phyloP scores from a whole-genome alignment of 768 basidiomycete species.

The Daedaleopsis sinensis region DNA sequence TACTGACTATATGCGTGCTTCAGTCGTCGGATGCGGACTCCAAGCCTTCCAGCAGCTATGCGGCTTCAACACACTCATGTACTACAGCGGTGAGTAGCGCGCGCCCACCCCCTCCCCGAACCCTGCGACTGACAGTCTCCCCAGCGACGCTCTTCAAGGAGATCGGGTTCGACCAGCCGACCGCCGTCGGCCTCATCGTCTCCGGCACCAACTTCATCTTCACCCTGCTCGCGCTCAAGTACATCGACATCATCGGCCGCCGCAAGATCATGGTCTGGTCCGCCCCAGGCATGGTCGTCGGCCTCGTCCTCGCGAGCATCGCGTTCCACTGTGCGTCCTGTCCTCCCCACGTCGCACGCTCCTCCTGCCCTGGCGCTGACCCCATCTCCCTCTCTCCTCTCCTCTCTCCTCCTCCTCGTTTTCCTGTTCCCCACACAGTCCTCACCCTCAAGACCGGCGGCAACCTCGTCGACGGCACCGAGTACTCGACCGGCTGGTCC shows the following conservation, averaged over 20 bases:
- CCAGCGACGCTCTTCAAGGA: constrained; percentile 79
- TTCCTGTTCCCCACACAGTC: constrained; percentile 35
- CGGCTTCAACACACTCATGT: constrained; percentile 71
- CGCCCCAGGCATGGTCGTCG: constrained; percentile 73
- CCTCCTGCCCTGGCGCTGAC: neutral
- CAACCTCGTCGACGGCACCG: constrained; percentile 56
- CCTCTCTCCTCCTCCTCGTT: too few species aligned
- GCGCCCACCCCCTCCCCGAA: neutral
- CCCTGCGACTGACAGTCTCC: constrained; percentile 24
- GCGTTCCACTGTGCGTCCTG: constrained; percentile 71
- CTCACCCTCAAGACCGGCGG: constrained; percentile 65
- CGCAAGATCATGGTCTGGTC: constrained; percentile 72
- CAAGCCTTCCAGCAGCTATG: constrained; percentile 85
- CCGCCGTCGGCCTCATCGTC: constrained; percentile 78
- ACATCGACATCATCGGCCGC: constrained; percentile 73
- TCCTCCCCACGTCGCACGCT: neutral
- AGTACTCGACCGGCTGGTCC: constrained; percentile 66
- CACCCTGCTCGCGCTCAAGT: constrained; percentile 73
- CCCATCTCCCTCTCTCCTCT: too few species aligned
- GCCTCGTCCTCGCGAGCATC: constrained; percentile 62
- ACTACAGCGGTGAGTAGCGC: constrained; percentile 27
- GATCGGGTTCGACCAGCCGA: constrained; percentile 83
- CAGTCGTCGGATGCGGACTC: constrained; percentile 78
- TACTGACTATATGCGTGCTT: neutral
- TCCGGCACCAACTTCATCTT: constrained; percentile 81